Conservation (phyloP, 345 rosid species). For the Stellera chamaejasme region DNA sequence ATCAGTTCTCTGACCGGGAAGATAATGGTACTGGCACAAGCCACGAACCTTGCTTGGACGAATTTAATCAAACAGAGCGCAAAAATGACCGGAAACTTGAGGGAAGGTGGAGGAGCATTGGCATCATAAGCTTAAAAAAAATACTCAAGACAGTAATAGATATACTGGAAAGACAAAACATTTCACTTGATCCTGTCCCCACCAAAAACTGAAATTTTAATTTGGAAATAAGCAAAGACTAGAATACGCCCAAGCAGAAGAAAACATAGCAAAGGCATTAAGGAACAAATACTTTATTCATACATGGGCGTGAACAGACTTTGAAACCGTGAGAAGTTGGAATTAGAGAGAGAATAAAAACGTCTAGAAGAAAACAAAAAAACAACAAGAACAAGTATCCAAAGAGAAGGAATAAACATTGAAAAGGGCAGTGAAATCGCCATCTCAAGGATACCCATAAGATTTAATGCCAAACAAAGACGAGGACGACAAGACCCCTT, state of each 20-base stretch:
- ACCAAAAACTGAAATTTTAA: conserved; percentile 26
- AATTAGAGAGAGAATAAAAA: conserved; percentile 26
- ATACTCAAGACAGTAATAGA: conserved; percentile 15
- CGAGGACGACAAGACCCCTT: conserved; percentile 11
- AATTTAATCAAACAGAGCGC: conserved; percentile 21
- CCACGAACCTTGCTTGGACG: conserved; percentile 22
- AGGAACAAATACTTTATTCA: conserved; percentile 10
- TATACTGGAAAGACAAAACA: conserved; percentile 53
- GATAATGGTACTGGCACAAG: conserved; percentile 17
- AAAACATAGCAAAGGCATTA: conserved; percentile 24
- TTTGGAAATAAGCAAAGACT: conserved; percentile 17
- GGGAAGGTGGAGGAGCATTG: conserved; percentile 1
- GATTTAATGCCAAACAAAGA: conserved; percentile 19
- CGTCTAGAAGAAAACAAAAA: conserved; percentile 32
- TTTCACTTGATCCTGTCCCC: conserved; percentile 40
- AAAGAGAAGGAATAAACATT: conserved; percentile 90
- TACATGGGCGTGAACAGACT: conserved; percentile 5
- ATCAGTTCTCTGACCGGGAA: conserved; percentile 14
- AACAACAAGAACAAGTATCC: conserved; percentile 29
- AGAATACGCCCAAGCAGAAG: conserved; percentile 49
- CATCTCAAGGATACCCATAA: conserved; percentile 34
- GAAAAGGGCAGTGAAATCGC: conserved; percentile 87
- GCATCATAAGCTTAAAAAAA: conserved; percentile 3
- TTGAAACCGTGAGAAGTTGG: conserved; percentile 18
- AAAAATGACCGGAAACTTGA: conserved; percentile 24